These are phyloP conservation scores for Xylona heveae DNA, from an alignment of 495 filamentous ascomycete genomes.

Conservation along the genomic window DNA sequence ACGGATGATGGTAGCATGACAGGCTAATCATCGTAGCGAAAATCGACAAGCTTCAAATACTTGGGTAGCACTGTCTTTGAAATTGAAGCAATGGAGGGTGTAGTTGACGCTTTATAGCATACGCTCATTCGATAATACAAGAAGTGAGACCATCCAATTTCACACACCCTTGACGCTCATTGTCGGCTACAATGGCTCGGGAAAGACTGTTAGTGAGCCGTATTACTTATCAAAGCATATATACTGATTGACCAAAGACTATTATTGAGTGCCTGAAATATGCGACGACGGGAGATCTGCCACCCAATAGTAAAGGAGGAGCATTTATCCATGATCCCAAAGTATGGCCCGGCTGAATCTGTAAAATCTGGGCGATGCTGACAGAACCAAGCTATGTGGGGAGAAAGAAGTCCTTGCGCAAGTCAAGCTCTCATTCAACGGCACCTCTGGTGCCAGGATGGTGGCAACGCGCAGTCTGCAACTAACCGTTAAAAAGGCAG, in stretches of 20 bases:
- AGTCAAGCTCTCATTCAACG: constrained; percentile 72
- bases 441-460: constrained; percentile 51
- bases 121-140: constrained; percentile 70
- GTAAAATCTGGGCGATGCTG: background rate
- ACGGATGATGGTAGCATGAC: background rate
- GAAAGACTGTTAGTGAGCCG: constrained; percentile 50
- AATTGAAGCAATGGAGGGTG: no score
- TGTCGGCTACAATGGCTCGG: constrained; percentile 90
- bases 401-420: constrained; percentile 85
- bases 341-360: constrained; percentile 17
- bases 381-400: constrained; percentile 38
- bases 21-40: constrained; percentile 25
- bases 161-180: constrained; percentile 82
- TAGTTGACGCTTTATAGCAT: constrained; percentile 24
- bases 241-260: constrained; percentile 26
- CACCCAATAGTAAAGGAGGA: constrained; percentile 79
- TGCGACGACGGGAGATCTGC: constrained; percentile 83
- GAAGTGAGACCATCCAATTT: constrained; percentile 70
- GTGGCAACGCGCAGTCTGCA: constrained; percentile 65
- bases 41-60: constrained; percentile 76
- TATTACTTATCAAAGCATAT: background rate
- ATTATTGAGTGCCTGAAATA: constrained; percentile 99
- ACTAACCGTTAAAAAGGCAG: constrained; percentile 66
- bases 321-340: constrained; percentile 96
- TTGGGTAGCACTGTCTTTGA: constrained; percentile 30